These are phyloP conservation scores for Taphrina confusa DNA, from an alignment of 1,139 yeast genomes.

Conservation along the genomic window DNA sequence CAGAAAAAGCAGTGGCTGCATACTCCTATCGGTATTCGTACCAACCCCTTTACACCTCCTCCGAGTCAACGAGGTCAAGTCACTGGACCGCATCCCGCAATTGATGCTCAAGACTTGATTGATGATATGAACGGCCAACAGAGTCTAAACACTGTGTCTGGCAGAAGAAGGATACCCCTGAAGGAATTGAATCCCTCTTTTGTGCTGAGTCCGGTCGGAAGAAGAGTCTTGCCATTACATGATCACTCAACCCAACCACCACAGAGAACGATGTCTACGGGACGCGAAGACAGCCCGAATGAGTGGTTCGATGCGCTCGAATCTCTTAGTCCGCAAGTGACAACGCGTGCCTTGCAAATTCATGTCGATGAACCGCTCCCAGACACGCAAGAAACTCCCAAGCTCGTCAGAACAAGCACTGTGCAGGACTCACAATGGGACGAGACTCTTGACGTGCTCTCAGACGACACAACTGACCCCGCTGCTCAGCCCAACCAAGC, in stretches of 20 bases:
- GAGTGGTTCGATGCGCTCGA: conserved; percentile 8
- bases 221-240: not conserved
- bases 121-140: not conserved
- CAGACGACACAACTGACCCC: not conserved
- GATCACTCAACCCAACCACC: not conserved
- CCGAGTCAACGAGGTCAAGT: not conserved
- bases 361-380: not conserved
- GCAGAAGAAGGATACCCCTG: not conserved
- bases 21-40: not conserved
- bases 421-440: conserved; percentile 13
- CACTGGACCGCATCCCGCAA: not conserved
- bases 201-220: not conserved
- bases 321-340: not conserved
- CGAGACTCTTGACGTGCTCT: not conserved
- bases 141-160: not conserved
- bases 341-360: not conserved
- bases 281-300: not conserved
- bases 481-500: no score
- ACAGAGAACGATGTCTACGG: not conserved
- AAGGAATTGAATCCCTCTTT: not conserved
- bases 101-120: no score
- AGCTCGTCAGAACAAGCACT: not conserved
- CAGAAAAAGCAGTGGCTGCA: not conserved
- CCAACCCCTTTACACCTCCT: not conserved
- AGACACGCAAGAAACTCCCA: not conserved